phyloP scores from a whole-genome alignment of 192 early-diverging fungal genomes.

The Backusella liffmaniae region DNA sequence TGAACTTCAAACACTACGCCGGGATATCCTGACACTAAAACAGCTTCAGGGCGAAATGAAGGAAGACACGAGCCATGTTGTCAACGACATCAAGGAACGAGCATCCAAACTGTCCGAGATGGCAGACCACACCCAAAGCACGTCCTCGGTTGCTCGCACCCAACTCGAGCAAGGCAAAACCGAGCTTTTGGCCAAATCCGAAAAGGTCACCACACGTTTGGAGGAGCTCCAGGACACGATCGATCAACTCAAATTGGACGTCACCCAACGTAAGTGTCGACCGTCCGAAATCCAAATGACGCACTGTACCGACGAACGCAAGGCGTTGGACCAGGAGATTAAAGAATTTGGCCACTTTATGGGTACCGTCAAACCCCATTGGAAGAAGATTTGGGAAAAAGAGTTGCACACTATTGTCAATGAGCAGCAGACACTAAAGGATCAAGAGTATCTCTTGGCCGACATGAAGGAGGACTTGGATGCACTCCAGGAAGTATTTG shows the following conservation, averaged over 20 bases:
- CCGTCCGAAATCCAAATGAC: conserved; percentile 56
- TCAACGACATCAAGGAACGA: conserved; percentile 21
- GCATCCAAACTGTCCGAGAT: conserved; percentile 4
- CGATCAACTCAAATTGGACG: conserved; percentile 73
- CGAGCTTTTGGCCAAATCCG: conserved; percentile 44
- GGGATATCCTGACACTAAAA: conserved; percentile 47
- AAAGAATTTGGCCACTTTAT: conserved; percentile 57
- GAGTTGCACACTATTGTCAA: conserved; percentile 80
- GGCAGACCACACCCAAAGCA: neutral
- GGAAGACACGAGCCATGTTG: conserved; percentile 5
- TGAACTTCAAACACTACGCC: conserved; percentile 47
- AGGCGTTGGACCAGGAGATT: conserved; percentile 49
- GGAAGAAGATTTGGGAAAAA: conserved; percentile 84
- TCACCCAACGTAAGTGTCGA: conserved; percentile 63
- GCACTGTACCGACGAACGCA: conserved; percentile 53
- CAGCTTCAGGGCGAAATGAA: conserved; percentile 44
- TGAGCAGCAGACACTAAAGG: conserved; percentile 79
- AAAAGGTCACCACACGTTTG: conserved; percentile 46
- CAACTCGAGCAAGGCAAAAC: conserved; percentile 55
- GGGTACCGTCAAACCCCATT: conserved; percentile 59
- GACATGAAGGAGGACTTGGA: conserved; percentile 66
- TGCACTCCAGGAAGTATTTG: conserved; percentile 57
- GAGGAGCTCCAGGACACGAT: conserved; percentile 66
- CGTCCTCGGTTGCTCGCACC: neutral
- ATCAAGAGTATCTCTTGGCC: conserved; percentile 68